Evolutionary conservation across 805 yeast species (phyloP), one percentile per base, ranked within the genome.

Genomic region (Yamadazyma takamatsuzukensis): DNA sequence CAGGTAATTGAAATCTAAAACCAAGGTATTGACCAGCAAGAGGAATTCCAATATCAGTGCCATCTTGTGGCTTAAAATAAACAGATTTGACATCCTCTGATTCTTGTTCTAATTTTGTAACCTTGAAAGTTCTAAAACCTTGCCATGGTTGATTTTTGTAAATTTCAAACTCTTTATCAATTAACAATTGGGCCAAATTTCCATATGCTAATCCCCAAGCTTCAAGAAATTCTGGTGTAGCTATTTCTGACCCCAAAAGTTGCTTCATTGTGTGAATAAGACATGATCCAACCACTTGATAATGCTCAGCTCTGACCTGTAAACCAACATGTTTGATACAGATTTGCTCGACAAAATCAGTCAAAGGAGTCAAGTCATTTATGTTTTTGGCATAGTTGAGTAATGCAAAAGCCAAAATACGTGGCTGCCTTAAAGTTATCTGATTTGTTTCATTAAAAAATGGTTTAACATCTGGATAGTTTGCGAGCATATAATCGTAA

Each of bases 181-280:
- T 81, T 41, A 81, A 62, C 7, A 76, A 53, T 35, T 76, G 68
- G 5, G 88, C 88, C 40, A 81, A 63, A 36, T 70, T 74, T 22
- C 70, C 72, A 51, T 82, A 81, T 4, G 89, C 88, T 25, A 61
- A 68, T 15, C 66, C 61, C 85, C 87, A 82, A 8, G 86, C 85
- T 16, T 60, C 67, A 27, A 78, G 44, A 33, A 82, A 73, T 25
- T 68, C 76, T 3, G 63, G 68, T 13, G 76, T 75, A n/a, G 84
- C 84, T n/a, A 64, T 68, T 15, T 56, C 61, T 26, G 59, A 68
- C 4, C 84, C 85, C 21, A 81, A 57, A 25, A 76, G 65, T 34
- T 70, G 68, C 25, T 54, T 51, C 54, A 83, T 66, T 10, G 86
- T 75, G 17, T 59, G 58, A 19, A 81, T 49, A n/a, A 83, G 54